These are phyloP conservation scores for Euphorbia tirucalli DNA, from an alignment of 345 rosid genomes.

Conservation along the genomic window DNA sequence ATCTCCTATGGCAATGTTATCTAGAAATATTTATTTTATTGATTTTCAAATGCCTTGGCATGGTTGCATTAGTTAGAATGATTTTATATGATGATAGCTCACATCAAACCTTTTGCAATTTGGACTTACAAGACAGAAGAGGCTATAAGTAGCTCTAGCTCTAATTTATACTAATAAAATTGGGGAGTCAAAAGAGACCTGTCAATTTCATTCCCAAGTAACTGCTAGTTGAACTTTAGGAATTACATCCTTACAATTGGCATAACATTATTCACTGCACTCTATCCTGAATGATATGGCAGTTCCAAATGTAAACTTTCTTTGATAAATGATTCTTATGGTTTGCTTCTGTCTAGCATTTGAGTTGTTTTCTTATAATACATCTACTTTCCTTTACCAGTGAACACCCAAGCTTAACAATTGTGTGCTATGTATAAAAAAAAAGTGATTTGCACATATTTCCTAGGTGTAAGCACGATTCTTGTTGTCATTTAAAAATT, in stretches of 20 bases:
- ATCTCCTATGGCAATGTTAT: not conserved
- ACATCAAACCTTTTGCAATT: not conserved
- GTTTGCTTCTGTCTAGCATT: not conserved
- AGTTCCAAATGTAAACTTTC: not conserved
- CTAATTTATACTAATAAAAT: not conserved
- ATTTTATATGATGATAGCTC: not conserved
- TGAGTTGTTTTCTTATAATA: not conserved
- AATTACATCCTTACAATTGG: not conserved
- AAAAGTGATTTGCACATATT: not conserved
- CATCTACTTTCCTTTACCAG: not conserved
- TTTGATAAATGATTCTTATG: too few species aligned
- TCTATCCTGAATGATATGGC: not conserved
- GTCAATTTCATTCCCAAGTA: not conserved
- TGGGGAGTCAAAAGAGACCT: not conserved
- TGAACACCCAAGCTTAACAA: too few species aligned
- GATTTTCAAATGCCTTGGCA: not conserved
- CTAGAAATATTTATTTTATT: not conserved
- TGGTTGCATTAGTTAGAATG: not conserved
- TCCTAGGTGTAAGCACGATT: not conserved
- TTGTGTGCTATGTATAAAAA: not conserved
- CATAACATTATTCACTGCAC: not conserved
- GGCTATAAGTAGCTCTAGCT: too few species aligned
- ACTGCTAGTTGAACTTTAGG: not conserved
- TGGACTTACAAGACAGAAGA: not conserved
- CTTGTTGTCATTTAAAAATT: not conserved